Evolutionary conservation across 306 rosid species (phyloP).

Genomic region (Glycine soja): DNA sequence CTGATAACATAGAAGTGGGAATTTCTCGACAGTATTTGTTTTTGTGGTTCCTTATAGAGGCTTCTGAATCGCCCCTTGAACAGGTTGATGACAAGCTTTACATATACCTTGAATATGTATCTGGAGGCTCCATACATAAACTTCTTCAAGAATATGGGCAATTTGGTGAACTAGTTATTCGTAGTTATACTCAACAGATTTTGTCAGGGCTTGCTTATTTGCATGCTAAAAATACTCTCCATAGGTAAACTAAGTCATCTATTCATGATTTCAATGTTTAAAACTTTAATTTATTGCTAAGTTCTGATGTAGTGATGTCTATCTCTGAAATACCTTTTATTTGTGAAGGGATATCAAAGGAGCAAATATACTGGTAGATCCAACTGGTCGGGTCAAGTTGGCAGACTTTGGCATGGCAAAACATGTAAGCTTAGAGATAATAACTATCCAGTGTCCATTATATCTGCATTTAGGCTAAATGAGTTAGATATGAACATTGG

Average conservation of each 20-base stretch:
- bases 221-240: slow-evolving; percentile 90
- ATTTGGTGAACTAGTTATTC: slow-evolving; percentile 87
- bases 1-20: slow-evolving; percentile 22
- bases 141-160: slow-evolving; percentile 94
- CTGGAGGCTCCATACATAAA: slow-evolving; percentile 97
- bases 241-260: slow-evolving; percentile 68
- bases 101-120: slow-evolving; percentile 95
- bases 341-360: slow-evolving; percentile 93
- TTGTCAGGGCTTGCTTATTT: slow-evolving; percentile 96
- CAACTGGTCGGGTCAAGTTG: slow-evolving; percentile 89
- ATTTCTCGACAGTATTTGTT: slow-evolving; percentile 22
- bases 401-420: slow-evolving; percentile 99
- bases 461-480: slow-evolving; percentile 39
- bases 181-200: slow-evolving; percentile 93
- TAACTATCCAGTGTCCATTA: slow-evolving; percentile 22
- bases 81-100: slow-evolving; percentile 91
- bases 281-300: slow-evolving; percentile 22
- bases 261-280: slow-evolving; percentile 40
- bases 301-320: slow-evolving; percentile 20
- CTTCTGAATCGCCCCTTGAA: slow-evolving; percentile 50
- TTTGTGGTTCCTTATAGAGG: slow-evolving; percentile 39
- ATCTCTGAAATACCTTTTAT: slow-evolving; percentile 43
- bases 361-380: slow-evolving; percentile 98
- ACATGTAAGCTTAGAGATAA: slow-evolving; percentile 75
- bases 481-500: slow-evolving; percentile 22